Conservation (phyloP, 495 filamentous ascomycete genomes). For the Neurospora sp. region DNA sequence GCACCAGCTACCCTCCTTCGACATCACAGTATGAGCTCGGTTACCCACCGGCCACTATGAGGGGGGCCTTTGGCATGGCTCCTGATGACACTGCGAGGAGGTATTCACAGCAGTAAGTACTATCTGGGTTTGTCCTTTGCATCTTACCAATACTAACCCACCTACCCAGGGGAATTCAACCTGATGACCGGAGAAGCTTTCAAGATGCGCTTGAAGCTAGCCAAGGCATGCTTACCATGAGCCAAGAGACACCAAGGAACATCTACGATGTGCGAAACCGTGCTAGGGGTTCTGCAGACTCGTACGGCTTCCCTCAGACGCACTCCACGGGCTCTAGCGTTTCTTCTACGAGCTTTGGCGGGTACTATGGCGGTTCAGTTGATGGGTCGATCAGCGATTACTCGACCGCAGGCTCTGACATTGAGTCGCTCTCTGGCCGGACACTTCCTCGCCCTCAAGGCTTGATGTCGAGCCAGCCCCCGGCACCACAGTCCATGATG, state of each 20-base stretch:
- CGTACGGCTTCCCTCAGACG: conserved; percentile 83
- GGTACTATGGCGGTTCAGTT: conserved; percentile 74
- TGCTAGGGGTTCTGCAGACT: conserved; percentile 63
- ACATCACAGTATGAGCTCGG: conserved; percentile 58
- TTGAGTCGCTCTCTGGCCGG: conserved; percentile 66
- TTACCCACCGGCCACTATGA: conserved; percentile 55
- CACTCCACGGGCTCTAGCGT: conserved; percentile 95
- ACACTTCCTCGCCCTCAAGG: conserved; percentile 72
- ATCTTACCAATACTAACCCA: not conserved
- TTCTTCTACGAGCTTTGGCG: conserved; percentile 64
- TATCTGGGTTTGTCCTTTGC: conserved; percentile 45
- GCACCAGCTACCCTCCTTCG: conserved; percentile 56
- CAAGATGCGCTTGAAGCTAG: conserved; percentile 78
- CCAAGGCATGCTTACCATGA: conserved; percentile 86
- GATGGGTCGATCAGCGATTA: conserved; percentile 94
- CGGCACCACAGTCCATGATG: conserved; percentile 96
- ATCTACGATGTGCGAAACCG: conserved; percentile 62
- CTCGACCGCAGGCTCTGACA: conserved; percentile 77
- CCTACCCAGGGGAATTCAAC: conserved; percentile 41
- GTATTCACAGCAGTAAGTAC: conserved; percentile 84
- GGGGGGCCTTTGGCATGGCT: conserved; percentile 44
- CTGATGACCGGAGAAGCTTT: conserved; percentile 56
- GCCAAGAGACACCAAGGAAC: conserved; percentile 79
- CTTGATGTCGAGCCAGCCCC: conserved; percentile 59
- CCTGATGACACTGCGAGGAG: conserved; percentile 58